These are phyloP conservation scores for Vaccinium vitisidaea DNA, from an alignment of 148 eudicot species.

Conservation along the genomic window DNA sequence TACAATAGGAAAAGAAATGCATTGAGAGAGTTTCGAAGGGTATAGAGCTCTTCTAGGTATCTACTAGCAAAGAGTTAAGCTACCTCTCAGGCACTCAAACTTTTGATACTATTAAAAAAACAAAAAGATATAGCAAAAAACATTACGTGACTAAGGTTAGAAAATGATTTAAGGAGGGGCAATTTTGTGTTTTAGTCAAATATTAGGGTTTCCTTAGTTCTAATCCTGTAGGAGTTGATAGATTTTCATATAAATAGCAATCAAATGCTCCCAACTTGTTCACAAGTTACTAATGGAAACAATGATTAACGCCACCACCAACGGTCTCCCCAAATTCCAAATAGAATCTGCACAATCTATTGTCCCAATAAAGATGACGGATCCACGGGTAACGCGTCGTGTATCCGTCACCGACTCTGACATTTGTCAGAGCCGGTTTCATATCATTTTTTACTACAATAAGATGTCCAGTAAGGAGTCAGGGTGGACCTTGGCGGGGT, in stretches of 20 bases:
- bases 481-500: constrained; percentile 39
- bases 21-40: no score
- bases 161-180: neutral
- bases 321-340: neutral
- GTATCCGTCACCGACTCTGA: neutral
- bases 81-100: no score
- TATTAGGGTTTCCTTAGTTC: neutral
- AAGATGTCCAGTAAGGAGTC: constrained; percentile 25
- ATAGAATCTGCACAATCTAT: constrained; percentile 21
- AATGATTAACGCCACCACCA: constrained; percentile 1
- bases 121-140: no score
- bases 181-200: neutral
- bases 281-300: neutral
- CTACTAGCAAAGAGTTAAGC: no score
- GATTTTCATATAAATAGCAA: neutral
- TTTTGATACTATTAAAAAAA: no score
- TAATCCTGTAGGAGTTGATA: neutral
- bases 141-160: neutral
- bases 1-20: no score
- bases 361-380: constrained; percentile 22
- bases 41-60: no score
- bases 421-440: constrained; percentile 19
- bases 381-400: constrained; percentile 22
- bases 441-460: constrained; percentile 35
- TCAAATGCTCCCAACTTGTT: neutral